A percentile compares a stretch with the other conserved stretches of the same genome.
Evolutionary conservation across 2,329 filamentous ascomycete genomes (phyloP).

Genomic region (Xylaria polymorpha): DNA sequence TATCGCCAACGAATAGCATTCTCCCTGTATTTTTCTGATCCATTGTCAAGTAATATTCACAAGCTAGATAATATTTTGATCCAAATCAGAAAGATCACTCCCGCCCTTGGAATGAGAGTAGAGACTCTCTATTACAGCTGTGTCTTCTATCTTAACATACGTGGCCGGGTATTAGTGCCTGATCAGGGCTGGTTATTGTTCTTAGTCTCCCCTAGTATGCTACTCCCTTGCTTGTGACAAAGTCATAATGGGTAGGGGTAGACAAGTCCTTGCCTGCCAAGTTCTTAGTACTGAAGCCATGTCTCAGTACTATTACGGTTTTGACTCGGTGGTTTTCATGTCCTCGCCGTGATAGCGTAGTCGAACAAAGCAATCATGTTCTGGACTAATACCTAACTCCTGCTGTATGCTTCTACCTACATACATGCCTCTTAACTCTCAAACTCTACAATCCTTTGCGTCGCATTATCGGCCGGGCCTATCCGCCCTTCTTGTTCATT

Average conservation of each 20-base stretch:
- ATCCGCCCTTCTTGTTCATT: constrained; percentile 41
- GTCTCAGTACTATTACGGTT: constrained; percentile 40
- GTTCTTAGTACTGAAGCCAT: constrained; percentile 39
- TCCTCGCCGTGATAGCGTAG: constrained; percentile 40
- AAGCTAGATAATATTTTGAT: constrained; percentile 27
- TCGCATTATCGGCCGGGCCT: constrained; percentile 46
- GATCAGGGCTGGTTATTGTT: constrained; percentile 13
- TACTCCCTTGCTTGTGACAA: constrained; percentile 11
- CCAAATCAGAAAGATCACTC: constrained; percentile 15
- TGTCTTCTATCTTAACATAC: not conserved
- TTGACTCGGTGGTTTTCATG: constrained; percentile 42
- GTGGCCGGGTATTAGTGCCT: constrained; percentile 10
- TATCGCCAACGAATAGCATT: constrained; percentile 28
- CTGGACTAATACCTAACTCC: constrained; percentile 45
- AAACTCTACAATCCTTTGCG: constrained; percentile 60
- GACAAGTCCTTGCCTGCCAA: constrained; percentile 19
- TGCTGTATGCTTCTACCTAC: constrained; percentile 38
- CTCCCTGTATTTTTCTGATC: constrained; percentile 36
- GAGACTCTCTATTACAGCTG: constrained; percentile 24
- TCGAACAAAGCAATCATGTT: constrained; percentile 45
- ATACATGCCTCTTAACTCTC: constrained; percentile 53
- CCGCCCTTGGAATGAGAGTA: constrained; percentile 40
- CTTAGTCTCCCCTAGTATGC: constrained; percentile 1
- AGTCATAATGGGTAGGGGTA: not conserved
- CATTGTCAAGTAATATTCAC: constrained; percentile 25